Conservation (phyloP, 306 rosid genomes). For the Dicorynia guianensis region DNA sequence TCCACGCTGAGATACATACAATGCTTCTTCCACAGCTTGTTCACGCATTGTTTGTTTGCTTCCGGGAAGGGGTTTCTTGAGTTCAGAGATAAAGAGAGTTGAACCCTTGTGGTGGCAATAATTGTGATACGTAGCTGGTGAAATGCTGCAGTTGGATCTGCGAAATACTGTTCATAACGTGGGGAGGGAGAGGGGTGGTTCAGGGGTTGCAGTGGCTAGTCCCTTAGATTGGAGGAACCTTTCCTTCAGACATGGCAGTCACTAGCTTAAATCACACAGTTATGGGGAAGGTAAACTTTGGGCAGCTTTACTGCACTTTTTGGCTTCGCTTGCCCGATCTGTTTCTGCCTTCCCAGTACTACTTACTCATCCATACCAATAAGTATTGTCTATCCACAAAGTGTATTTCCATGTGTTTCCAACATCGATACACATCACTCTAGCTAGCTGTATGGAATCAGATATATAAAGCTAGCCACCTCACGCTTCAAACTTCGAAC, state of each 20-base stretch:
- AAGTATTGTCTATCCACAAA: neutral
- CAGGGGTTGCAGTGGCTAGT: slow-evolving; percentile 33
- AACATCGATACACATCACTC: no score
- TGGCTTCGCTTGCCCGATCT: slow-evolving; percentile 56
- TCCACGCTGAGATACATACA: neutral
- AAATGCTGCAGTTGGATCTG: slow-evolving; percentile 26
- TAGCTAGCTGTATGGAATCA: no score
- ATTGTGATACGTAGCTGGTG: slow-evolving; percentile 25
- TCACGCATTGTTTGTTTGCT: neutral
- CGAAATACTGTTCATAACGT: slow-evolving; percentile 41
- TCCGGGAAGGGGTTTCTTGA: neutral
- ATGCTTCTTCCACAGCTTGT: neutral
- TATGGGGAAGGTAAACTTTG: slow-evolving; percentile 64
- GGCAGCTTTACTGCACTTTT: slow-evolving; percentile 51
- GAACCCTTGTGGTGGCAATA: slow-evolving; percentile 37
- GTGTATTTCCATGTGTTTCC: neutral
- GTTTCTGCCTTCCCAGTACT: slow-evolving; percentile 2
- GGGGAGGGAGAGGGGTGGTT: slow-evolving; percentile 19
- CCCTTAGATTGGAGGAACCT: slow-evolving; percentile 38
- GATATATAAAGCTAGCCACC: no score
- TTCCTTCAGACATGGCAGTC: slow-evolving; percentile 46
- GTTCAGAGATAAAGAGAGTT: slow-evolving; percentile 28
- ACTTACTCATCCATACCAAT: neutral
- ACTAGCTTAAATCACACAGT: slow-evolving; percentile 45
- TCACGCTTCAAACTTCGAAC: no score